Percentiles rank a stretch among this genome's conserved stretches.
Evolutionary conservation across 108 stramenopile species (phyloP).

Genomic region (Cyclotella kingstonii): DNA sequence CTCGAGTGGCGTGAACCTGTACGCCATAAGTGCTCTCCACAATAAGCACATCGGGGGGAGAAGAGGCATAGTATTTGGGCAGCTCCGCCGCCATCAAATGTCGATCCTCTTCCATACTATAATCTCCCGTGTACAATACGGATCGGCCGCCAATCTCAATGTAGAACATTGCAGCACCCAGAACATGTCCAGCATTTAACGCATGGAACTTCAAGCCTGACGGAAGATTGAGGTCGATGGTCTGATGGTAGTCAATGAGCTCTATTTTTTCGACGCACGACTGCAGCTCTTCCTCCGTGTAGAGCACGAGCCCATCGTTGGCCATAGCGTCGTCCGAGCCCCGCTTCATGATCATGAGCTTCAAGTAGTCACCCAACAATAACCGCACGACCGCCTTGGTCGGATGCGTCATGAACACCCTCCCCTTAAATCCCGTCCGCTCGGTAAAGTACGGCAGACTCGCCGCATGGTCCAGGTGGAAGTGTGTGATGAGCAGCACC

Average conservation of each 20-base stretch:
- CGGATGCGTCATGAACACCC: conserved; percentile 97
- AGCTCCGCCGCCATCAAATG: conserved; percentile 97
- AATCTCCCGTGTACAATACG: conserved; percentile 98
- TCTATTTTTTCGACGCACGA: conserved; percentile 94
- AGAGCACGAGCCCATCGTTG: conserved; percentile 52
- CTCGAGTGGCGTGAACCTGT: conserved; percentile 88
- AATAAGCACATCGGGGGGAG: conserved; percentile 98
- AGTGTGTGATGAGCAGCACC: conserved; percentile 91
- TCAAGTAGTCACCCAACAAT: conserved; percentile 90
- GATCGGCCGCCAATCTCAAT: conserved; percentile 93
- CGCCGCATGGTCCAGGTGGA: conserved; percentile 98
- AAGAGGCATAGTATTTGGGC: conserved; percentile 55
- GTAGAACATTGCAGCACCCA: conserved; percentile 98
- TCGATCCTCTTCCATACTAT: conserved; percentile 95
- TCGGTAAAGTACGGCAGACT: conserved; percentile 97
- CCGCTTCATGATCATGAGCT: conserved; percentile 74
- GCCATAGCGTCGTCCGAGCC: conserved; percentile 10
- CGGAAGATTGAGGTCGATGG: conserved; percentile 67
- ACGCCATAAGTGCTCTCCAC: conserved; percentile 97
- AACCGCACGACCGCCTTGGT: conserved; percentile 96
- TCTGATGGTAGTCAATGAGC: conserved; percentile 95
- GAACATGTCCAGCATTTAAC: conserved; percentile 97
- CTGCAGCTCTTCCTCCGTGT: conserved; percentile 90
- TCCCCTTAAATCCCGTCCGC: conserved; percentile 91
- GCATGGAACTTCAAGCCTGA: conserved; percentile 91